Base-by-base conservation (phyloP, 768 basidiomycete species). In the Trametes coccinea region DNA sequence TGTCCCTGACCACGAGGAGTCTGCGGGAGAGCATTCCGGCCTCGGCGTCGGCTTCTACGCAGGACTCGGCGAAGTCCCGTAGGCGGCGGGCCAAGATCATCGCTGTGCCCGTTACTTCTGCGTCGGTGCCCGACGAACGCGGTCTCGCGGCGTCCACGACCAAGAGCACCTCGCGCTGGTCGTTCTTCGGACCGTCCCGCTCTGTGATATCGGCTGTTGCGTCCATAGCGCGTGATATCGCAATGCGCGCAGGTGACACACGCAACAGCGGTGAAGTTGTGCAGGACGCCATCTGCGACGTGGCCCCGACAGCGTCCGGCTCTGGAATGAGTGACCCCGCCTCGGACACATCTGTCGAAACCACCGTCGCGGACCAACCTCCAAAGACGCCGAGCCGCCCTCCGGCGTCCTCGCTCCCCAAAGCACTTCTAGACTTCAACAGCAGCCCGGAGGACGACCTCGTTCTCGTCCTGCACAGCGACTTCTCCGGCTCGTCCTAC, bases 401-500 rank as follows among this genome's bases (percentile, higher is more conserved):
- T 3, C 55, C 53, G 10, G 4, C 10, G 6, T 13, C 44, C 40
- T 55, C 59, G 5, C 57, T 63, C 2, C 62, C 62, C 2, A 54
- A 48, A 27, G 51, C 58, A 5, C 59, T 60, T 29, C 37, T 63
- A 41, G 59, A 57, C 45, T 54, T 64, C 44, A 41, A 50, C 54
- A 34, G 27, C 37, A 56, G 59, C 46, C 61, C 61, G 8, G 66
- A 67, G 11, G 64, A 60, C 13, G 58, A 51, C 55, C 66, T 65
- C 52, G 66, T 67, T 14, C 59, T 65, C 49, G 44, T 67, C 46
- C 56, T 65, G 33, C 59, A 57, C 52, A 63, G 56, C 51, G 62
- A 65, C 46, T 58, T 61, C 53, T 51, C 50, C 17, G 41, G 51
- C 48, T 53, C 56, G 43, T 54, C 57, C n/a, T 62, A 49, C 49